Evolutionary conservation across 306 rosid genomes (phyloP).

Genomic region (Castanospermum australe): DNA sequence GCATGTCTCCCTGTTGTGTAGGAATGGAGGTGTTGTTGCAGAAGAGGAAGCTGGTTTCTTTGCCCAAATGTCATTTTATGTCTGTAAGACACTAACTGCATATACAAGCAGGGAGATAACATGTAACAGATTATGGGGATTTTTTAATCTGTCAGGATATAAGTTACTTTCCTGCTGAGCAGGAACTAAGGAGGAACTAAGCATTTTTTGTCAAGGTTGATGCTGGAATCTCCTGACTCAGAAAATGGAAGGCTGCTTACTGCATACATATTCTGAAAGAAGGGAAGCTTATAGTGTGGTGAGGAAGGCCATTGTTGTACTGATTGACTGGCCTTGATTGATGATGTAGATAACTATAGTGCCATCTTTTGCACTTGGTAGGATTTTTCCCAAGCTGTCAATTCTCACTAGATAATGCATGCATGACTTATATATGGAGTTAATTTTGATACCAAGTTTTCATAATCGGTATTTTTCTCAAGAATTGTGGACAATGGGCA

Average conservation of each 20-base stretch:
- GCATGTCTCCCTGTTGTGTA: neutral
- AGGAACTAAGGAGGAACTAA: neutral
- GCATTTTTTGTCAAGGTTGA: neutral
- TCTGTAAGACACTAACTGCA: conserved; percentile 4
- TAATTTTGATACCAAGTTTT: neutral
- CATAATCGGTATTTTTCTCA: neutral
- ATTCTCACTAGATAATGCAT: neutral
- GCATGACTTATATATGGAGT: neutral
- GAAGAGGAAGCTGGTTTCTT: neutral
- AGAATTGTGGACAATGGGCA: neutral
- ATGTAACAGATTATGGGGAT: neutral
- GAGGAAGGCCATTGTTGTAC: neutral
- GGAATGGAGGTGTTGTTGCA: neutral
- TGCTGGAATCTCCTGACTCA: conserved; percentile 7
- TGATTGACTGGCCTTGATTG: neutral
- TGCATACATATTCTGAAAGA: neutral
- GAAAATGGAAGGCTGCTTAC: neutral
- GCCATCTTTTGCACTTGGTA: neutral
- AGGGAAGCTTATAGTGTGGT: neutral
- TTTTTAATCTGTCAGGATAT: neutral
- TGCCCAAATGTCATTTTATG: neutral
- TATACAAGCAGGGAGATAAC: neutral
- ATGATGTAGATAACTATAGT: neutral
- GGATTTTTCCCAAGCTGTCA: neutral
- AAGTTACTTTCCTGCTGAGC: conserved; percentile 2